Percentiles rank a stretch among this genome's conserved stretches.
Evolutionary conservation across 148 eudicot genomes (phyloP).

Genomic region (Salicornia ramosissima): DNA sequence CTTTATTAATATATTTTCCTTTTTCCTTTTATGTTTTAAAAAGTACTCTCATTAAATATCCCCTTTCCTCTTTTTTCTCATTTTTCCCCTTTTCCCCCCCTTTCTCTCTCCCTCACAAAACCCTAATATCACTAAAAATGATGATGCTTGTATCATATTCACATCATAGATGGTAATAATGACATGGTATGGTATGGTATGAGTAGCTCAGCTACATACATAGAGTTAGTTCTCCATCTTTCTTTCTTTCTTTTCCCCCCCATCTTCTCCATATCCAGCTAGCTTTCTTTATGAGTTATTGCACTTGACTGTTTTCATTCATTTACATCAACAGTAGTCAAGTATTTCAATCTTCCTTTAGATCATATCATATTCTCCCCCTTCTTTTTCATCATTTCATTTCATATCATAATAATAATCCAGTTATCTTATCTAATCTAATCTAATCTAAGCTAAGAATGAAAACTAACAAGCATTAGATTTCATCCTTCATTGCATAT

Average conservation of each 20-base stretch:
- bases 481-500: slow-evolving; percentile 22
- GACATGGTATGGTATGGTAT: too few relatives aligned
- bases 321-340: too few relatives aligned
- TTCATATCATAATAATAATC: too few relatives aligned
- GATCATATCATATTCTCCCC: too few relatives aligned
- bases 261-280: too few relatives aligned
- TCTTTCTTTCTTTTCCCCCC: not conserved
- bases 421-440: too few relatives aligned
- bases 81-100: slow-evolving; percentile 3
- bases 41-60: slow-evolving; percentile 17
- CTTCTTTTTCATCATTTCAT: too few relatives aligned
- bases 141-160: not conserved
- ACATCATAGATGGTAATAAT: not conserved
- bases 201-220: slow-evolving; percentile 24
- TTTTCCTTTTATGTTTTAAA: not conserved
- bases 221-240: not conserved
- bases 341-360: not conserved
- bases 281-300: slow-evolving; percentile 2
- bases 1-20: not conserved
- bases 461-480: slow-evolving; percentile 23
- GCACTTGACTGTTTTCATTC: slow-evolving; percentile 7
- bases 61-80: slow-evolving; percentile 7
- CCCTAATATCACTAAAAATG: too few relatives aligned
- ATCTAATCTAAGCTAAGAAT: not conserved
- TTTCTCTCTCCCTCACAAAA: not conserved